phyloP scores from a whole-genome alignment of 768 basidiomycete genomes.

The Lactarius pseudohatsudake region DNA sequence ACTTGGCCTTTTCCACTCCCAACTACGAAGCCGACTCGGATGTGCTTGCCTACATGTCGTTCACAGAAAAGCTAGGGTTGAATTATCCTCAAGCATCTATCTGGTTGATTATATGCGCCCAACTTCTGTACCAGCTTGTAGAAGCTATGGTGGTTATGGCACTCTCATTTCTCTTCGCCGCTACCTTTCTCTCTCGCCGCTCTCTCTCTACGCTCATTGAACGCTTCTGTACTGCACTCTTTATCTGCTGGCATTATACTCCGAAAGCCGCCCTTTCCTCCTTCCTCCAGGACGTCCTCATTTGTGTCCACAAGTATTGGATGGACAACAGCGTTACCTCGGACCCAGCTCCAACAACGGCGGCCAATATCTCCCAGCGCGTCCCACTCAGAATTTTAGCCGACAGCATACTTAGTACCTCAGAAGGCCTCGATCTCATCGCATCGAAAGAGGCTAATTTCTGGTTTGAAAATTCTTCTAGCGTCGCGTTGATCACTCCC shows the following conservation, averaged over 20 bases:
- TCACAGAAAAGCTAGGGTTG: constrained; percentile 4
- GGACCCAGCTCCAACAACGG: background rate
- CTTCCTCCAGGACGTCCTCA: constrained; percentile 21
- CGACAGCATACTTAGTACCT: background rate
- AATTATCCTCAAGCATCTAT: constrained; percentile 10
- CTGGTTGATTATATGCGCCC: constrained; percentile 9
- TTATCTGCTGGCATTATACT: constrained; percentile 14
- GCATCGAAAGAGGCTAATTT: constrained; percentile 3
- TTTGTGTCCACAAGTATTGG: constrained; percentile 19
- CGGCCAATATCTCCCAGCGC: background rate
- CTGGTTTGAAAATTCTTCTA: background rate
- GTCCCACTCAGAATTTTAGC: background rate
- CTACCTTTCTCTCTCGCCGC: constrained; percentile 10
- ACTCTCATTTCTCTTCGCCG: constrained; percentile 16
- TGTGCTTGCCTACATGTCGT: constrained; percentile 2
- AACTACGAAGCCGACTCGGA: background rate
- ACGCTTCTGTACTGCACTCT: constrained; percentile 18
- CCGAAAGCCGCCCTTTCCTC: constrained; percentile 16
- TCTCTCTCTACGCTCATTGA: constrained; percentile 14
- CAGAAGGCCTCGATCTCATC: background rate
- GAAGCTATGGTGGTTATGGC: constrained; percentile 20
- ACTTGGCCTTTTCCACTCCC: constrained; percentile 9
- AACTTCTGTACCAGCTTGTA: constrained; percentile 17
- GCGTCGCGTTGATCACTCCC: background rate
- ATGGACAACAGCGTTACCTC: constrained; percentile 14